These are phyloP conservation scores for Penicillium paneum DNA, from an alignment of 2,329 filamentous ascomycete species.

Conservation along the genomic window DNA sequence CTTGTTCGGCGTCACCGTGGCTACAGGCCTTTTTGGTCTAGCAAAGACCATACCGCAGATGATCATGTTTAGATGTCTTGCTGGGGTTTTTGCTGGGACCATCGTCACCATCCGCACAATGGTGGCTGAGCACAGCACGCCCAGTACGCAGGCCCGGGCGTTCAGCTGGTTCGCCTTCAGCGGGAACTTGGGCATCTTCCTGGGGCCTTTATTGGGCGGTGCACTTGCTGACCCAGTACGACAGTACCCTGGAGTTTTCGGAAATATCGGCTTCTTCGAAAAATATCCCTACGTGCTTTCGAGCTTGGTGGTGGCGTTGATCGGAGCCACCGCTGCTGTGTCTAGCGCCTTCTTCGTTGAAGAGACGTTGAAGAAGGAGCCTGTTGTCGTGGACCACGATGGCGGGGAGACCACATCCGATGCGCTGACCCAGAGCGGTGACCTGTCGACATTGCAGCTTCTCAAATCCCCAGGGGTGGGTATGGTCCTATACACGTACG, in stretches of 20 bases:
- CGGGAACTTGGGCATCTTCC: slow-evolving; percentile 69
- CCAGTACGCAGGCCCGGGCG: slow-evolving; percentile 66
- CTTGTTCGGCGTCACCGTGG: slow-evolving; percentile 60
- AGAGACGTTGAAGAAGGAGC: slow-evolving; percentile 53
- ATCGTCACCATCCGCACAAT: slow-evolving; percentile 73
- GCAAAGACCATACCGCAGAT: slow-evolving; percentile 68
- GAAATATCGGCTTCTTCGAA: slow-evolving; percentile 55
- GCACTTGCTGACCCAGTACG: slow-evolving; percentile 63
- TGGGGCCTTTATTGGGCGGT: slow-evolving; percentile 66
- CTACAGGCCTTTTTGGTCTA: slow-evolving; percentile 66
- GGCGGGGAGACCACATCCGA: neutral
- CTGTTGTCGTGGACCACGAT: neutral
- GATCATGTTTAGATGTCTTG: slow-evolving; percentile 67
- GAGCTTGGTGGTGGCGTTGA: slow-evolving; percentile 54
- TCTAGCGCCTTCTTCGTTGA: slow-evolving; percentile 52
- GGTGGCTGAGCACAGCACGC: slow-evolving; percentile 69
- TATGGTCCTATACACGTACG: slow-evolving; percentile 64
- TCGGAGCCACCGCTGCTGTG: slow-evolving; percentile 54
- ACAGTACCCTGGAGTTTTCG: slow-evolving; percentile 62
- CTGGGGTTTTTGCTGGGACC: slow-evolving; percentile 70
- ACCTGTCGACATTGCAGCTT: slow-evolving; percentile 43
- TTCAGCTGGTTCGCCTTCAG: slow-evolving; percentile 76
- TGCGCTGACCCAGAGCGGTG: slow-evolving; percentile 16
- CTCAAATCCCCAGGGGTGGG: slow-evolving; percentile 62
- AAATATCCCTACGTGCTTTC: slow-evolving; percentile 65